Conservation (phyloP, 805 yeast genomes). For the Candida schatavii region DNA sequence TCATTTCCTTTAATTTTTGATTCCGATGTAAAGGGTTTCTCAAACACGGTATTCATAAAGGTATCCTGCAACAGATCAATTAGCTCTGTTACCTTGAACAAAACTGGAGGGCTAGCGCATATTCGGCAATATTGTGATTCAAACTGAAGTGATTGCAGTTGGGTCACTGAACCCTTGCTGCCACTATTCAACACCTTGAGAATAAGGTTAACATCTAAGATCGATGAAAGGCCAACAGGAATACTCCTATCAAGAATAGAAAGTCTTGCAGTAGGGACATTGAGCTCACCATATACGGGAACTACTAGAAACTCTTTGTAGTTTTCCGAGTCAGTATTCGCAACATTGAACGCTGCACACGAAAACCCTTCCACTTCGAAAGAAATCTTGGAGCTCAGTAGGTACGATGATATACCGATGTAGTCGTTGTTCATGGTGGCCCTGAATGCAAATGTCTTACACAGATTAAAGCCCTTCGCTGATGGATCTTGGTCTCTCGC, state of each 20-base stretch:
- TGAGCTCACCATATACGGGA: conserved; percentile 37
- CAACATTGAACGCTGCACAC: conserved; percentile 22
- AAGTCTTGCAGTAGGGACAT: conserved; percentile 41
- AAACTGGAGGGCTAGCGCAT: conserved; percentile 51
- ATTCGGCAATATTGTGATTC: conserved; percentile 59
- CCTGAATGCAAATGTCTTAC: conserved; percentile 18
- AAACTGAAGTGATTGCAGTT: conserved; percentile 49
- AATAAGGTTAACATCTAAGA: conserved; percentile 44
- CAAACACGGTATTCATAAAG: background rate
- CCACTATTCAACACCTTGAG: conserved; percentile 40
- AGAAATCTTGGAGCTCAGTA: conserved; percentile 29
- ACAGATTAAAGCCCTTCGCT: background rate
- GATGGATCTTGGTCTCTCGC: background rate
- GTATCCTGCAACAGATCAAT: conserved; percentile 20
- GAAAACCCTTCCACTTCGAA: conserved; percentile 33
- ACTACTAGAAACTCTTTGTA: conserved; percentile 9
- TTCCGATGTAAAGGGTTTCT: background rate
- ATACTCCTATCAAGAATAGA: conserved; percentile 38
- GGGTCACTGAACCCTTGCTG: conserved; percentile 14
- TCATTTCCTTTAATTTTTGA: background rate
- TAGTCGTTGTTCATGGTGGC: conserved; percentile 29
- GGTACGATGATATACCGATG: conserved; percentile 32
- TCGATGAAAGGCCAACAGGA: conserved; percentile 39
- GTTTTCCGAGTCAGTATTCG: conserved; percentile 9
- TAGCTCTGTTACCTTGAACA: conserved; percentile 38